Conservation (phyloP, 768 basidiomycete species). For the Psilocybe azurescens region DNA sequence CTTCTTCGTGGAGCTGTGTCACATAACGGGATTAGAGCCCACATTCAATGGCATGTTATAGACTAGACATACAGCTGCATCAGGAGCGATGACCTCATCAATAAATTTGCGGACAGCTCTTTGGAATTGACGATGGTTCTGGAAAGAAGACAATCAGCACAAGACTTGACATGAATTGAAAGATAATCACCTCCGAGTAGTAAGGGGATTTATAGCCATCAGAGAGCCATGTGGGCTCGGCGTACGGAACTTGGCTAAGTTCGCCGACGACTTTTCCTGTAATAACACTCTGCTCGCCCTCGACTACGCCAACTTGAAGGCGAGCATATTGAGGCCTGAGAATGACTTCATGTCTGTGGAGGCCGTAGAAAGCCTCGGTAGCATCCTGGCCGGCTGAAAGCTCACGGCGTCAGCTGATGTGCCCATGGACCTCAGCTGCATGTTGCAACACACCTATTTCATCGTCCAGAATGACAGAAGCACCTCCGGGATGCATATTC, state of each 20-base stretch:
- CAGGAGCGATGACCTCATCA: slow-evolving; percentile 71
- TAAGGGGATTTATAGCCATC: slow-evolving; percentile 74
- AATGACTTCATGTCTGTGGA: slow-evolving; percentile 91
- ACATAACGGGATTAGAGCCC: slow-evolving; percentile 33
- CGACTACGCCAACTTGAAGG: slow-evolving; percentile 75
- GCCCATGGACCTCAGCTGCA: background rate
- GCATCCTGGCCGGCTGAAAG: slow-evolving; percentile 83
- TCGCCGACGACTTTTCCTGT: slow-evolving; percentile 62
- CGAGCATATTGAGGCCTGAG: slow-evolving; percentile 77
- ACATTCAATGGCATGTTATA: background rate
- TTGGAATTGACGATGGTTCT: slow-evolving; percentile 71
- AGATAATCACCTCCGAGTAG: slow-evolving; percentile 71
- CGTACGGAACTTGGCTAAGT: slow-evolving; percentile 85
- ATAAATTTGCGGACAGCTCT: slow-evolving; percentile 71
- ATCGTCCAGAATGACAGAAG: slow-evolving; percentile 72
- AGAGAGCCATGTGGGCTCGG: slow-evolving; percentile 82
- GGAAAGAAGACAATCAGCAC: slow-evolving; percentile 17
- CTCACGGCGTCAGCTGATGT: background rate
- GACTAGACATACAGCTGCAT: slow-evolving; percentile 42
- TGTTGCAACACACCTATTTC: slow-evolving; percentile 66
- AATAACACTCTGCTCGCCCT: slow-evolving; percentile 70
- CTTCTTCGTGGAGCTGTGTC: slow-evolving; percentile 76
- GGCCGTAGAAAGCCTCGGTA: slow-evolving; percentile 89
- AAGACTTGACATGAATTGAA: slow-evolving; percentile 16
- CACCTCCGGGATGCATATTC: slow-evolving; percentile 86